phyloP scores from a whole-genome alignment of 441 rosid species.

The California macrophylla region DNA sequence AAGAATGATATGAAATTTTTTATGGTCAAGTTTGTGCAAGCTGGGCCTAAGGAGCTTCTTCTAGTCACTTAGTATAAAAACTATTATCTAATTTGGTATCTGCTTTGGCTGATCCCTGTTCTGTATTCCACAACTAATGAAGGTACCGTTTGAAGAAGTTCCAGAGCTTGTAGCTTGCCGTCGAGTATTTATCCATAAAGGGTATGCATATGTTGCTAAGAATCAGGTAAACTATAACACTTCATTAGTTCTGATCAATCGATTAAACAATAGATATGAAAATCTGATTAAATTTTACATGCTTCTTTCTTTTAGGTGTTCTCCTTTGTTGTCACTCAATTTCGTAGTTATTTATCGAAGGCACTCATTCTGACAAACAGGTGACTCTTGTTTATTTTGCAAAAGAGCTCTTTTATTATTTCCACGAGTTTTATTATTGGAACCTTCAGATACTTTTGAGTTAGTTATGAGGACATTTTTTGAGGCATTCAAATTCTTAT shows the following conservation, averaged over 20 bases:
- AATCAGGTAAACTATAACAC: conserved; percentile 36
- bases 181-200: conserved; percentile 55
- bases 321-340: conserved; percentile 68
- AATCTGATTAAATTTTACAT: conserved; percentile 8
- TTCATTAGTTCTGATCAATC: neutral
- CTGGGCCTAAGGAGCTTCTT: conserved; percentile 6
- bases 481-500: neutral
- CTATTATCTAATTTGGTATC: neutral
- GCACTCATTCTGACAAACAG: conserved; percentile 79
- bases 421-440: conserved; percentile 1
- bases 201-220: conserved; percentile 70
- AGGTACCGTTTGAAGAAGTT: conserved; percentile 97
- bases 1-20: conserved; percentile 1
- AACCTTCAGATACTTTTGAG: neutral
- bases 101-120: conserved; percentile 11
- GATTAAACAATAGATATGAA: conserved; percentile 6
- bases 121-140: conserved; percentile 20
- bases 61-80: neutral
- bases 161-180: conserved; percentile 88
- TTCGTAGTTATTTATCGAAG: conserved; percentile 67
- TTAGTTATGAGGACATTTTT: neutral
- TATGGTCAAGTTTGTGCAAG: neutral
- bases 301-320: conserved; percentile 32
- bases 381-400: conserved; percentile 21
- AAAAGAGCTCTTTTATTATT: conserved; percentile 5